Evolutionary conservation across 306 rosid species (phyloP), one percentile per base, ranked within the genome.

Genomic region (Oemleria cerasiformis): DNA sequence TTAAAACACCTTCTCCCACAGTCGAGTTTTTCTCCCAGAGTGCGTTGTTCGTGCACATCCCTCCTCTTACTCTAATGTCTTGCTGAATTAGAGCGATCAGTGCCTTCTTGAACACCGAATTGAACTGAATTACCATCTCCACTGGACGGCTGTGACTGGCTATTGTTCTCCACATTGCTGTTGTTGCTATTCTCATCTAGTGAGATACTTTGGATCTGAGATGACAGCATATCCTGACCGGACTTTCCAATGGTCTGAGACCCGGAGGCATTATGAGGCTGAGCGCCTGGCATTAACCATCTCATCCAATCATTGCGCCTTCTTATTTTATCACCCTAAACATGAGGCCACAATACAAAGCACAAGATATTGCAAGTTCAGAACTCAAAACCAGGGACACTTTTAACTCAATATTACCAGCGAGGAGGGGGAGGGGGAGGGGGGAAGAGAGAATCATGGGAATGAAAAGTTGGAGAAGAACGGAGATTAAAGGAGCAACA

Each of bases 281-380:
- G 84, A 79, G 67, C 79, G 38, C 88, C 62, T 43, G 90, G 85
- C 79, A 90, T 49, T 75, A 88, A 48, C 97, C 98, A 93, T 72
- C 66, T 88, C 77, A 9, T 34, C 90, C 96, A 93, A 62, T 87
- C 91, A 72, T 73, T 65, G 47, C 86, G 90, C 81, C 84, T 82
- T 77, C 98, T 88, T 80, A 93, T 71, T 74, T 81, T 90, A 82
- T 90, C 88, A 67, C 91, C 97, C 98, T 93, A 67, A 53, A 74
- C 15, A 45, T 23, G 67, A 71, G 48, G 74, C 16, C 64, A 65
- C 16, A 11, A 47, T 40, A 30, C 65, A 59, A 25, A 74, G 58
- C 40, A 58, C 16, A 56, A 71, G 16, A 65, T 42, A 61, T 45
- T 3, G 12, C 63, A 59, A 21, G 19, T 44, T n/a, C 25, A 19